A percentile compares a stretch with the other conserved stretches of the same genome.
phyloP scores from a whole-genome alignment of 768 basidiomycete genomes.

The Xerocomellus dryophilus region DNA sequence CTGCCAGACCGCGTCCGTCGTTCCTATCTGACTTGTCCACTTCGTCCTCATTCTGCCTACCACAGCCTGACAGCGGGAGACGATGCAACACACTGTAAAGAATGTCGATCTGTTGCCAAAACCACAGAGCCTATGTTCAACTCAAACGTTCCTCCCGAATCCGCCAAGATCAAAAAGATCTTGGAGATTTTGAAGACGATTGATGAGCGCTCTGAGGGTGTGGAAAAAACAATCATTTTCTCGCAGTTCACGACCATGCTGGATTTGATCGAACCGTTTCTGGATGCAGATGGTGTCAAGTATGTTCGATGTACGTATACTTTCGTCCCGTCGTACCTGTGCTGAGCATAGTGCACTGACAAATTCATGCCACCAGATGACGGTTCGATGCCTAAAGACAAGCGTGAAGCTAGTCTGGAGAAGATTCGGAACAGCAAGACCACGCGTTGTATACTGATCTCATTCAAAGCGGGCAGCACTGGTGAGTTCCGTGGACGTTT shows the following conservation, averaged over 20 bases:
- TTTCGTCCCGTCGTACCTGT: not conserved
- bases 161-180: slow-evolving; percentile 86
- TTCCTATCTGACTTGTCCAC: not conserved
- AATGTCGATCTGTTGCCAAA: slow-evolving; percentile 54
- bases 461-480: slow-evolving; percentile 95
- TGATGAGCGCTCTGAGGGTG: slow-evolving; percentile 49
- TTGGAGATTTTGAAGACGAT: slow-evolving; percentile 68
- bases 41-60: not conserved
- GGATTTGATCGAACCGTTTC: slow-evolving; percentile 82
- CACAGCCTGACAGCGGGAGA: slow-evolving; percentile 15
- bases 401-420: slow-evolving; percentile 72
- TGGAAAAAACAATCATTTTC: slow-evolving; percentile 95
- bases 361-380: slow-evolving; percentile 58
- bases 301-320: slow-evolving; percentile 80
- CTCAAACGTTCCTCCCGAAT: slow-evolving; percentile 54
- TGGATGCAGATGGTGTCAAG: slow-evolving; percentile 61
- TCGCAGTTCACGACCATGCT: slow-evolving; percentile 91
- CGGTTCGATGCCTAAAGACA: slow-evolving; percentile 74
- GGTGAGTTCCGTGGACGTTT: slow-evolving; percentile 43
- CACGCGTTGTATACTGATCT: slow-evolving; percentile 83
- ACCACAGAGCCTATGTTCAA: slow-evolving; percentile 37
- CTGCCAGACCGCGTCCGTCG: slow-evolving; percentile 67
- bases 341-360: slow-evolving; percentile 1
- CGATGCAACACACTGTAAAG: slow-evolving; percentile 48
- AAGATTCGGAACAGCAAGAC: slow-evolving; percentile 61